Conservation (phyloP, 148 eudicot genomes). For the Diospyros lotus region DNA sequence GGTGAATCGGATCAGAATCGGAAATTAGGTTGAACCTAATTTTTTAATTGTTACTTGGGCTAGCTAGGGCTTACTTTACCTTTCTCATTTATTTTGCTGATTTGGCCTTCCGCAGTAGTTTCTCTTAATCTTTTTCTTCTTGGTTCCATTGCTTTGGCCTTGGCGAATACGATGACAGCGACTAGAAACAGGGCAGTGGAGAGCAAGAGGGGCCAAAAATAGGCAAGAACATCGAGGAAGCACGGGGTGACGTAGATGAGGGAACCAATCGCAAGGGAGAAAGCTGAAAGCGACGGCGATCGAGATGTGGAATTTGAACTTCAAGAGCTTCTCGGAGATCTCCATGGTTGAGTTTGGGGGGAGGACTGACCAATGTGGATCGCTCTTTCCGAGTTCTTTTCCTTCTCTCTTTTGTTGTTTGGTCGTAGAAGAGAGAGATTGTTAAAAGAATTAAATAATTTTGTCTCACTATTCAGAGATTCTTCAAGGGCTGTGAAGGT, state of each 20-base stretch:
- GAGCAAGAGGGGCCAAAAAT: slow-evolving; percentile 62
- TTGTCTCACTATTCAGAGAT: slow-evolving; percentile 35
- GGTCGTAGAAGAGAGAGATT: slow-evolving; percentile 4
- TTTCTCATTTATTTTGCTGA: too few relatives aligned
- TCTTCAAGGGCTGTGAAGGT: slow-evolving; percentile 23
- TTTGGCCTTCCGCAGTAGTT: too few relatives aligned
- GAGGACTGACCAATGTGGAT: slow-evolving; percentile 6
- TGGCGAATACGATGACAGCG: slow-evolving; percentile 51
- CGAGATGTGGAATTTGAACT: slow-evolving; percentile 46
- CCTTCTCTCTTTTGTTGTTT: background rate
- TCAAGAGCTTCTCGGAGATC: slow-evolving; percentile 45
- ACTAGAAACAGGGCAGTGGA: slow-evolving; percentile 75
- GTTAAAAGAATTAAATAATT: background rate
- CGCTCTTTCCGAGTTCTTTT: background rate
- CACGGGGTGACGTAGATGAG: slow-evolving; percentile 41
- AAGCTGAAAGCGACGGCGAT: slow-evolving; percentile 10
- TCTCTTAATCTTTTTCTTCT: too few relatives aligned
- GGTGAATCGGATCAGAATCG: too few relatives aligned
- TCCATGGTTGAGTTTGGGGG: slow-evolving; percentile 41
- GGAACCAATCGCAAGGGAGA: slow-evolving; percentile 16
- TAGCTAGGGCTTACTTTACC: too few relatives aligned
- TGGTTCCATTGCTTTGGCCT: slow-evolving; percentile 39
- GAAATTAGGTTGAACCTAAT: too few relatives aligned
- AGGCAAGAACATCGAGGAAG: slow-evolving; percentile 45
- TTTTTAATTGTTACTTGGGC: too few relatives aligned